These are phyloP conservation scores for Prosopis cineraria DNA, from an alignment of 306 rosid species.

Conservation along the genomic window DNA sequence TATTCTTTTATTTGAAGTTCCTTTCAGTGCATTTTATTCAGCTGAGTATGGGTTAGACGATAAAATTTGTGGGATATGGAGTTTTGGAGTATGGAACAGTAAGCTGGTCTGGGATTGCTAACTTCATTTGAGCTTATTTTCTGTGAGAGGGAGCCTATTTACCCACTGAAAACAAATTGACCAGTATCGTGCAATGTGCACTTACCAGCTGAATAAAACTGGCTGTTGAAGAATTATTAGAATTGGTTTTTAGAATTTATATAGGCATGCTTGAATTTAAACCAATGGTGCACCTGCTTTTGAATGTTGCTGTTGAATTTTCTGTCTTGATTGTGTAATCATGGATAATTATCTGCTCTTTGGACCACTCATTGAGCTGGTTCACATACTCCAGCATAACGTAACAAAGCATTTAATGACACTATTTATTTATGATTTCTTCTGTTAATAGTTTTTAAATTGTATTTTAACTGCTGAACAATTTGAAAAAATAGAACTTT, in stretches of 20 bases:
- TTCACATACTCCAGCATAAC: not conserved
- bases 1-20: slow-evolving; percentile 1
- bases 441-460: not conserved
- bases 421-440: not conserved
- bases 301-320: not conserved
- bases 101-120: not conserved
- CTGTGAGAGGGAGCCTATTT: not conserved
- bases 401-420: not conserved
- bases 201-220: not conserved
- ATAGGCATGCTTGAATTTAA: not conserved
- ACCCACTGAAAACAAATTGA: not conserved
- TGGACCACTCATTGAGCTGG: not conserved
- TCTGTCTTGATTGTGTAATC: not conserved
- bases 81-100: slow-evolving; percentile 16
- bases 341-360: not conserved
- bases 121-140: not conserved
- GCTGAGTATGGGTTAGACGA: slow-evolving; percentile 15
- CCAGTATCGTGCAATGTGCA: not conserved
- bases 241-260: not conserved
- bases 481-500: not conserved
- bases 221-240: not conserved
- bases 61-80: not conserved
- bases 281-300: not conserved
- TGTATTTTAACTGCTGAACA: not conserved
- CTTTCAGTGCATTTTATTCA: not conserved